Evolutionary conservation across 148 eudicot species (phyloP).

Genomic region (Spergularia marina): DNA sequence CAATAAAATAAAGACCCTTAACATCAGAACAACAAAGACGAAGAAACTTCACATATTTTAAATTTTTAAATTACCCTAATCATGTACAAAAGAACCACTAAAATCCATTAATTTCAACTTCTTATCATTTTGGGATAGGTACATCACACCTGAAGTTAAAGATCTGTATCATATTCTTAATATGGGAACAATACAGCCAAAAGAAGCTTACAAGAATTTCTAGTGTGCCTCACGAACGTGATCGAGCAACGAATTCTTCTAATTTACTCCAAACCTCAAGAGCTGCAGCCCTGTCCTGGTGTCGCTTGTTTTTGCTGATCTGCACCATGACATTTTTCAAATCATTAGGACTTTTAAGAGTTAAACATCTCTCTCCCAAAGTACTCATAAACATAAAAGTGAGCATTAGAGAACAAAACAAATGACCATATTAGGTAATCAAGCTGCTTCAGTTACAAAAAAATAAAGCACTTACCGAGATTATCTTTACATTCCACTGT

Average conservation of each 20-base stretch:
- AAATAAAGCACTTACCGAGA: constrained; percentile 56
- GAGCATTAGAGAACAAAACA: not conserved
- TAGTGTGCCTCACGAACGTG: constrained; percentile 50
- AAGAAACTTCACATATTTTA: not conserved
- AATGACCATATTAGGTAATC: not conserved
- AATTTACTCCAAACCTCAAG: constrained; percentile 90
- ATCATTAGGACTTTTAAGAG: not conserved
- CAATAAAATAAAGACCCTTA: not conserved
- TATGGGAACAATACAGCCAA: not conserved
- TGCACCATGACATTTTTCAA: constrained; percentile 30
- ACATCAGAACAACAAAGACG: not conserved
- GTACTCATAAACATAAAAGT: not conserved
- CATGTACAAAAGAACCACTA: not conserved
- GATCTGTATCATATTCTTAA: not conserved
- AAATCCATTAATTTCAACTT: not conserved
- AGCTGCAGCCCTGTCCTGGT: constrained; percentile 96
- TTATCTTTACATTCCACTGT: constrained; percentile 97
- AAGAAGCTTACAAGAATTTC: constrained; percentile 17
- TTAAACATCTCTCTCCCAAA: not conserved
- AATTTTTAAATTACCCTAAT: not conserved
- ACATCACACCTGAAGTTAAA: not conserved
- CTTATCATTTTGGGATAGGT: not conserved
- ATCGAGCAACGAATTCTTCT: constrained; percentile 79
- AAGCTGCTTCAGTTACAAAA: not conserved
- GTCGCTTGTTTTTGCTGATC: constrained; percentile 95